Conservation (phyloP, 78 protist genomes). For the Emiliania huxleyi region DNA sequence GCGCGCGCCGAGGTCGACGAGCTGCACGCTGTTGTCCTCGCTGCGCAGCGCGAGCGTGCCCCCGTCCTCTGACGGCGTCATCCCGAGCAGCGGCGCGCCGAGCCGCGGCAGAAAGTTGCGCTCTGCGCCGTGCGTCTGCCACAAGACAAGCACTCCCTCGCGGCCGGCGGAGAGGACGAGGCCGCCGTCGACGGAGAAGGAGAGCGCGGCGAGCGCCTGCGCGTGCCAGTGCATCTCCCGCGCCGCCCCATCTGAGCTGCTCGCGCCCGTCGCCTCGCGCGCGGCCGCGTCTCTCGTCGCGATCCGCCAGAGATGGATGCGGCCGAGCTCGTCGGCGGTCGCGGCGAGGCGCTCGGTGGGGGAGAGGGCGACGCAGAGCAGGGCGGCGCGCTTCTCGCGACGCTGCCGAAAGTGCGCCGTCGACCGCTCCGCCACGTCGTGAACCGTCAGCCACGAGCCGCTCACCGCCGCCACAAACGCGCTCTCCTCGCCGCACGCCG, state of each 20-base stretch:
- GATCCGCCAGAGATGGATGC: background rate
- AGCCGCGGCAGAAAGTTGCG: background rate
- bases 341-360: background rate
- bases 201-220: background rate
- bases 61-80: background rate
- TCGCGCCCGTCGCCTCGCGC: background rate
- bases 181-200: constrained; percentile 18
- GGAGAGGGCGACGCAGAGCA: background rate
- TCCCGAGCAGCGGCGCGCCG: background rate
- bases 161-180: background rate
- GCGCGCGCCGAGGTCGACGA: background rate
- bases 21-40: background rate
- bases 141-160: constrained; percentile 12
- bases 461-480: background rate
- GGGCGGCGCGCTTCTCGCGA: background rate
- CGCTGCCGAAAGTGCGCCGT: background rate
- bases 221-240: constrained; percentile 14
- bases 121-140: background rate
- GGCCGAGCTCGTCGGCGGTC: background rate
- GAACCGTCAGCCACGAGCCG: background rate
- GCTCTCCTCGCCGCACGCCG: background rate
- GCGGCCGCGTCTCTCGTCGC: background rate
- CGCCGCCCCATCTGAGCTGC: background rate
- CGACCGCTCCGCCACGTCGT: background rate
- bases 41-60: background rate